These are phyloP conservation scores for Scheffersomyces segobiensis DNA, from an alignment of 1,139 yeast genomes.

Conservation along the genomic window DNA sequence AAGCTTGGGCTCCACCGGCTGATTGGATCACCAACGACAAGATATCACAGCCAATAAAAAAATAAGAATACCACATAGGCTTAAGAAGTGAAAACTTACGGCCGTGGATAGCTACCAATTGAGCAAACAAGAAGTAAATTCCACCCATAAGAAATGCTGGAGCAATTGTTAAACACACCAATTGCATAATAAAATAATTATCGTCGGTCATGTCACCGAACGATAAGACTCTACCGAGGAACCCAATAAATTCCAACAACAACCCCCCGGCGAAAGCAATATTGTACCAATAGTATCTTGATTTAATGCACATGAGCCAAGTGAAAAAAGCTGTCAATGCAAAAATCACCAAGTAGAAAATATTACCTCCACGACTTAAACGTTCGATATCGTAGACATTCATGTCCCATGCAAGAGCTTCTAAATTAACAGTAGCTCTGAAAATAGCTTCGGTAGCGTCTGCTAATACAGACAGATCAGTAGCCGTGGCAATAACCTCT, in stretches of 20 bases:
- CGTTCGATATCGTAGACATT: slow-evolving; percentile 36
- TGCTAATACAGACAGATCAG: slow-evolving; percentile 24
- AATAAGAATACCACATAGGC: slow-evolving; percentile 75
- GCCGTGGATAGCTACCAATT: slow-evolving; percentile 71
- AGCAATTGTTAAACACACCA: slow-evolving; percentile 70
- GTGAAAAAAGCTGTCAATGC: slow-evolving; percentile 24
- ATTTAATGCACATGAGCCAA: slow-evolving; percentile 28
- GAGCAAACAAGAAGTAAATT: slow-evolving; percentile 74
- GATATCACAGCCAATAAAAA: slow-evolving; percentile 68
- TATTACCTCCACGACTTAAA: slow-evolving; percentile 30
- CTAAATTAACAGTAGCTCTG: slow-evolving; percentile 31
- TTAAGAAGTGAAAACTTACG: slow-evolving; percentile 56
- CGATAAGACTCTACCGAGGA: slow-evolving; percentile 56
- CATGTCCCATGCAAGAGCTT: slow-evolving; percentile 19
- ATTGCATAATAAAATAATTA: slow-evolving; percentile 61
- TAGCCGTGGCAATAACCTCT: slow-evolving; percentile 40
- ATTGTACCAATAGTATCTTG: slow-evolving; percentile 75
- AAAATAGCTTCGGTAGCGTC: slow-evolving; percentile 34
- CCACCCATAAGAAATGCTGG: slow-evolving; percentile 94
- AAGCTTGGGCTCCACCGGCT: slow-evolving; percentile 78
- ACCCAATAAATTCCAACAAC: slow-evolving; percentile 70
- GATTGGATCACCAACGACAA: slow-evolving; percentile 76
- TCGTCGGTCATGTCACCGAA: slow-evolving; percentile 41
- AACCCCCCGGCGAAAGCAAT: slow-evolving; percentile 60
- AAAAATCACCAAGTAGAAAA: slow-evolving; percentile 30